Percentiles rank a stretch among this genome's conserved stretches.
These are phyloP conservation scores for Carpinus fangiana DNA, from an alignment of 306 rosid genomes.

Conservation along the genomic window DNA sequence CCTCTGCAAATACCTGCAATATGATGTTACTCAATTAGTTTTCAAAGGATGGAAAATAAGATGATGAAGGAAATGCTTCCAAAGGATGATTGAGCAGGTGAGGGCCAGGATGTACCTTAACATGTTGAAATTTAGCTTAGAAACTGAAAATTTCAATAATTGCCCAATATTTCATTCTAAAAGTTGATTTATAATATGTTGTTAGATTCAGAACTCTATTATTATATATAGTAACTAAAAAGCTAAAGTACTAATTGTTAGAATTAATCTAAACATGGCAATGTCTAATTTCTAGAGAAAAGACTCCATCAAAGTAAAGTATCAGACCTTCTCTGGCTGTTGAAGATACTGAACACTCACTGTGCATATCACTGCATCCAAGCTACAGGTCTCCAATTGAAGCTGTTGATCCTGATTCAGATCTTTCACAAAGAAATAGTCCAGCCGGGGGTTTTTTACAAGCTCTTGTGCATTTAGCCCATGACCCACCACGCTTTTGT, in stretches of 20 bases:
- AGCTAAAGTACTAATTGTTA: too few relatives aligned
- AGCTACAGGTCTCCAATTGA: slow-evolving; percentile 50
- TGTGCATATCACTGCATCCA: slow-evolving; percentile 81
- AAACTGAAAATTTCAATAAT: too few relatives aligned
- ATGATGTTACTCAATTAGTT: background rate
- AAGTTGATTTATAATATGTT: too few relatives aligned
- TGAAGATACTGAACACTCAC: slow-evolving; percentile 95
- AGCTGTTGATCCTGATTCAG: slow-evolving; percentile 69
- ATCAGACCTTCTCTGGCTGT: slow-evolving; percentile 82
- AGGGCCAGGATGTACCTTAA: background rate
- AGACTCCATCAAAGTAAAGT: too few relatives aligned
- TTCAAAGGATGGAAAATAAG: background rate
- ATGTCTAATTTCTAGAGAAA: too few relatives aligned
- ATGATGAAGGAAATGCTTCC: background rate
- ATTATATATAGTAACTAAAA: too few relatives aligned
- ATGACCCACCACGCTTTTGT: slow-evolving; percentile 74
- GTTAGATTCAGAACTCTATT: too few relatives aligned
- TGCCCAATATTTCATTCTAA: too few relatives aligned
- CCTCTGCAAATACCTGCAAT: slow-evolving; percentile 79
- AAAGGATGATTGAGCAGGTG: background rate
- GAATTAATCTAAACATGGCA: too few relatives aligned
- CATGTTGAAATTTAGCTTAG: background rate
- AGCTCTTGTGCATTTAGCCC: slow-evolving; percentile 86
- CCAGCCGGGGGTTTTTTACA: slow-evolving; percentile 63
- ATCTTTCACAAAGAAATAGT: slow-evolving; percentile 75